Conservation (phyloP, 1,284 basidiomycete species). For the Sporisorium graminicola region DNA sequence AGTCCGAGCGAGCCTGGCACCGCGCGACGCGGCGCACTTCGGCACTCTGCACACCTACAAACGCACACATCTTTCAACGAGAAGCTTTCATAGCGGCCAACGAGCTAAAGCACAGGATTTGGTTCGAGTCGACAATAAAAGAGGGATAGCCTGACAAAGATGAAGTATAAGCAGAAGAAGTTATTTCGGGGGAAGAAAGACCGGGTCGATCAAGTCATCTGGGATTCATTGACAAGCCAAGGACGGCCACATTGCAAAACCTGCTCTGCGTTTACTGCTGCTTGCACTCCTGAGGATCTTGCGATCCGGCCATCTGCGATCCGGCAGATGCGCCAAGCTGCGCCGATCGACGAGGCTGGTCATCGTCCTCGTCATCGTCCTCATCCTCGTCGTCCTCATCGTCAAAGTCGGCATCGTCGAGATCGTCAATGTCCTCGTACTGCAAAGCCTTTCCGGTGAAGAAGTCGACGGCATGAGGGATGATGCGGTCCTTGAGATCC, state of each 20-base stretch:
- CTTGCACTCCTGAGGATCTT: constrained; percentile 67
- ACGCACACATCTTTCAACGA: no score
- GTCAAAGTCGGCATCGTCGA: constrained; percentile 74
- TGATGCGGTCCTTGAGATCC: constrained; percentile 97
- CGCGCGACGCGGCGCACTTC: no score
- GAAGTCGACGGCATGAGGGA: constrained; percentile 86
- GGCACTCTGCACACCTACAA: no score
- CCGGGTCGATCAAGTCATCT: not conserved
- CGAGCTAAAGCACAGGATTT: no score
- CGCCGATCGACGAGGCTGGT: constrained; percentile 40
- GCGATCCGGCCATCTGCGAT: constrained; percentile 56
- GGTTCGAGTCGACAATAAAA: no score
- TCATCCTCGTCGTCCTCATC: constrained; percentile 65
- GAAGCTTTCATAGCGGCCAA: no score
- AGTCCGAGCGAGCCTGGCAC: no score
- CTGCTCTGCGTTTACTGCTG: constrained; percentile 66
- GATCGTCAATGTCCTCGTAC: constrained; percentile 78
- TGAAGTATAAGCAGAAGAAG: no score
- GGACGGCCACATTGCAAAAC: no score
- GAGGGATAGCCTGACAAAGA: no score
- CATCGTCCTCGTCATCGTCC: constrained; percentile 69
- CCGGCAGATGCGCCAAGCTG: constrained; percentile 53
- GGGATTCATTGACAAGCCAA: not conserved
- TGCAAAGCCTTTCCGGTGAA: constrained; percentile 96
- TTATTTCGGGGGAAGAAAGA: no score